Evolutionary conservation across 768 basidiomycete genomes (phyloP).

Genomic region (Cystoderma amianthinum): DNA sequence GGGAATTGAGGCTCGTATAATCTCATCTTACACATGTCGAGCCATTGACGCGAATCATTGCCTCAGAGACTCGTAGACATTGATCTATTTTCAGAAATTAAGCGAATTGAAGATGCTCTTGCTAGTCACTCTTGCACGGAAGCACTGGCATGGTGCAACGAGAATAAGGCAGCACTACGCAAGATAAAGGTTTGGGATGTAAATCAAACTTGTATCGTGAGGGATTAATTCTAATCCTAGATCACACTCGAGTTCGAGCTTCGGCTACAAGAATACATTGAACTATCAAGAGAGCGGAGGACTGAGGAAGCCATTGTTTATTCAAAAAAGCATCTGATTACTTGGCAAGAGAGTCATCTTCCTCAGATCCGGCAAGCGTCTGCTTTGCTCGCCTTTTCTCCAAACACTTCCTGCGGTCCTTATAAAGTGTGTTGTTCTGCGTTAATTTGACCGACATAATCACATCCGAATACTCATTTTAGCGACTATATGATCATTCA

Average conservation of each 20-base stretch:
- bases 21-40: background rate
- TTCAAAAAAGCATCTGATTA: conserved; percentile 68
- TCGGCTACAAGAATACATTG: conserved; percentile 93
- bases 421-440: conserved; percentile 57
- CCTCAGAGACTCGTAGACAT: conserved; percentile 80
- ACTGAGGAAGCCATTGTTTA: conserved; percentile 78
- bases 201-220: background rate
- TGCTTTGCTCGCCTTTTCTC: conserved; percentile 67
- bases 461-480: conserved; percentile 3
- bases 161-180: conserved; percentile 88
- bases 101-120: conserved; percentile 79
- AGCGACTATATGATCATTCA: conserved; percentile 78
- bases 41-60: conserved; percentile 4
- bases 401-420: conserved; percentile 63
- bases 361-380: conserved; percentile 72
- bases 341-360: conserved; percentile 81
- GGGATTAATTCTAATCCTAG: conserved; percentile 28
- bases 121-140: conserved; percentile 72
- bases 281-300: conserved; percentile 68
- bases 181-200: conserved; percentile 79
- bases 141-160: conserved; percentile 92
- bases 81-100: conserved; percentile 86
- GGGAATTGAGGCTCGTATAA: conserved; percentile 63
- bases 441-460: background rate
- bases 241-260: conserved; percentile 95